phyloP scores from a whole-genome alignment of 352 stramenopile genomes.

The Phytophthora pinifolia region DNA sequence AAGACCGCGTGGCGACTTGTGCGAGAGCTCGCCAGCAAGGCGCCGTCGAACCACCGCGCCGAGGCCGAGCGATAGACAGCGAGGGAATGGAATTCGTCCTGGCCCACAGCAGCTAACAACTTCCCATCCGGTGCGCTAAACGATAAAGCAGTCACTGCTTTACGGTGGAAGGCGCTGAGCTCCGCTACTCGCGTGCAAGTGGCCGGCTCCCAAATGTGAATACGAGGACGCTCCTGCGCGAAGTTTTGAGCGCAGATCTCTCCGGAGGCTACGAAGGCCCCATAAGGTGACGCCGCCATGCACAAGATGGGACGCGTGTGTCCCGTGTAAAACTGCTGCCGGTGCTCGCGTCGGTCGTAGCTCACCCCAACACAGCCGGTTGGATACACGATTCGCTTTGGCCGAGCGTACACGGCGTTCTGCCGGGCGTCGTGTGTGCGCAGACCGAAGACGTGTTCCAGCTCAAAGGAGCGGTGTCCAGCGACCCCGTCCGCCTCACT shows the following conservation, averaged over 20 bases:
- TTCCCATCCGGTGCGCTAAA: constrained; percentile 49
- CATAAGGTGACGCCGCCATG: constrained; percentile 45
- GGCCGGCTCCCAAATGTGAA: constrained; percentile 77
- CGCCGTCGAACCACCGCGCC: constrained; percentile 62
- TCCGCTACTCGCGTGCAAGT: constrained; percentile 49
- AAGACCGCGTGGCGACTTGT: constrained; percentile 57
- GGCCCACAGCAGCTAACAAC: constrained; percentile 60
- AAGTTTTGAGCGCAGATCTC: constrained; percentile 68
- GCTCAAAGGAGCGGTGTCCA: constrained; percentile 38
- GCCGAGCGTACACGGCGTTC: constrained; percentile 59
- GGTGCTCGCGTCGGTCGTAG: constrained; percentile 74
- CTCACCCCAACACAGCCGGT: constrained; percentile 60
- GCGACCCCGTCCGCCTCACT: constrained; percentile 40
- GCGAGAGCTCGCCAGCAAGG: constrained; percentile 48
- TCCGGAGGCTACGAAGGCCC: constrained; percentile 63
- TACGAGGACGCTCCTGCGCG: constrained; percentile 52
- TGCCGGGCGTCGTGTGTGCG: constrained; percentile 60
- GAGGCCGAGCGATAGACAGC: constrained; percentile 63
- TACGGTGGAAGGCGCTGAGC: constrained; percentile 65
- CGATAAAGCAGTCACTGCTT: constrained; percentile 63
- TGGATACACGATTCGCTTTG: constrained; percentile 67
- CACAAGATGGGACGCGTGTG: constrained; percentile 65
- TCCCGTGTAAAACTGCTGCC: constrained; percentile 62
- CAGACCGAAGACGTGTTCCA: constrained; percentile 73
- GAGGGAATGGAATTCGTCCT: constrained; percentile 78